Base-by-base conservation (phyloP, 345 rosid genomes). In the Aquilaria malaccensis region DNA sequence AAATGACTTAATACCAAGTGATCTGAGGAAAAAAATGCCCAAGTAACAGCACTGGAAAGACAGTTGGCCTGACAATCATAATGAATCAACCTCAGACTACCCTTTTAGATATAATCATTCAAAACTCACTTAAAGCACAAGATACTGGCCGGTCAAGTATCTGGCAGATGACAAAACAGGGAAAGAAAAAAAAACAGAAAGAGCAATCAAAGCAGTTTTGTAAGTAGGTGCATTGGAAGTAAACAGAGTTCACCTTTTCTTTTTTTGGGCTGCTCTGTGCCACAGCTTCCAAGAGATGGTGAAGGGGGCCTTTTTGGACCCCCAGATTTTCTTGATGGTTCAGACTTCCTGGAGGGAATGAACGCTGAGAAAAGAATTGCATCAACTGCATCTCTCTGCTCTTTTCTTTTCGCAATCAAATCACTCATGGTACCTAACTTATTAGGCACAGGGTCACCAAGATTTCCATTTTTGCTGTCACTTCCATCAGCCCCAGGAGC, bases 311-410 rank as follows among this genome's bases (percentile, higher is more conserved):
- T 84, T 70, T 84, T 89, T 50, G 70, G 61, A 70, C 83, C 73
- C 50, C 60, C 52, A 55, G 67, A 11, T 62, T 74, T 80, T 48
- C 12, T 66, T 30, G 78, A 68, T 55, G 62, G 52, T 63, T 76
- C 82, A 48, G 84, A 67, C 71, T 78, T 85, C 69, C 84, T 86
- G 2, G 95, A 81, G 64, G 96, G 81, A 78, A 87, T 84, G 63
- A 90, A 80, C 72, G 96, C 81, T 30, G 96, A 80, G 56, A 56
- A 70, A 62, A 94, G 89, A 79, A 94, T 85, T 50, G 97, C 97
- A 58, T 82, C 87, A 70, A 88, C 95, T 67, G 89, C 95, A 74
- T 88, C 89, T 15, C 97, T 88, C 63, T 90, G 86, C 45, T 80
- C 81, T 74, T 88, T 90, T 65, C 96, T 79, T 76, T 85, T 83